These are phyloP conservation scores for Closterium sp. DNA, from an alignment of 139 green algal genomes.

Conservation along the genomic window DNA sequence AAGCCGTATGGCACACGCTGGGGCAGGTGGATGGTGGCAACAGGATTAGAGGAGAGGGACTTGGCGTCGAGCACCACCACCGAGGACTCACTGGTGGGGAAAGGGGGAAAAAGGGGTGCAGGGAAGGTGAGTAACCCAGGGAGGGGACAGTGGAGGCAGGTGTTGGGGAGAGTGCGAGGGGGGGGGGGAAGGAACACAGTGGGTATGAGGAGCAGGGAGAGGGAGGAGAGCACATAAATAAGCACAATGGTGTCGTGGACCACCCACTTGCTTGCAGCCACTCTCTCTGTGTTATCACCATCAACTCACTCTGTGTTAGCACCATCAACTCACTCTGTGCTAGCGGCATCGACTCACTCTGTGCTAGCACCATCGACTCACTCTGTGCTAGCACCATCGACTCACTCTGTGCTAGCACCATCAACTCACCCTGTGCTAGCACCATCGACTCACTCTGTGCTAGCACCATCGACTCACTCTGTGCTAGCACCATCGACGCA, in stretches of 20 bases:
- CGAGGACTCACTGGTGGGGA: conserved; percentile 51
- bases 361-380: too few species aligned
- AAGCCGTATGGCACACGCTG: conserved; percentile 71
- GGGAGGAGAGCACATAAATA: too few species aligned
- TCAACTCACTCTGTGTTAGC: too few species aligned
- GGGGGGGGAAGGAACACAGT: neutral
- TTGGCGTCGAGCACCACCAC: conserved; percentile 68
- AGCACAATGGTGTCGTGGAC: too few species aligned
- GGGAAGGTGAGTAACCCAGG: too few species aligned
- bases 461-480: conserved; percentile 69
- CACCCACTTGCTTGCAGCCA: too few species aligned
- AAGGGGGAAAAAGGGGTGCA: too few species aligned
- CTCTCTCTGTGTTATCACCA: neutral
- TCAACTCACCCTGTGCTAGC: conserved; percentile 9
- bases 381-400: too few species aligned
- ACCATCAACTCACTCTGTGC: too few species aligned
- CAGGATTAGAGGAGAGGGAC: conserved; percentile 63
- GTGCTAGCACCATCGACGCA: conserved; percentile 15
- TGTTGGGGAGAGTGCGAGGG: neutral
- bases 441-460: conserved; percentile 70
- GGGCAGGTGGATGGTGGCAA: conserved; percentile 41
- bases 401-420: too few species aligned
- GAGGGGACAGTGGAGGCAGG: too few species aligned
- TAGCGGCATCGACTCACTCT: too few species aligned
- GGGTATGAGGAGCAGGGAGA: neutral